Evolutionary conservation across 2,329 filamentous ascomycete genomes (phyloP).

Genomic region (Ophiosphaerella herpotricha): DNA sequence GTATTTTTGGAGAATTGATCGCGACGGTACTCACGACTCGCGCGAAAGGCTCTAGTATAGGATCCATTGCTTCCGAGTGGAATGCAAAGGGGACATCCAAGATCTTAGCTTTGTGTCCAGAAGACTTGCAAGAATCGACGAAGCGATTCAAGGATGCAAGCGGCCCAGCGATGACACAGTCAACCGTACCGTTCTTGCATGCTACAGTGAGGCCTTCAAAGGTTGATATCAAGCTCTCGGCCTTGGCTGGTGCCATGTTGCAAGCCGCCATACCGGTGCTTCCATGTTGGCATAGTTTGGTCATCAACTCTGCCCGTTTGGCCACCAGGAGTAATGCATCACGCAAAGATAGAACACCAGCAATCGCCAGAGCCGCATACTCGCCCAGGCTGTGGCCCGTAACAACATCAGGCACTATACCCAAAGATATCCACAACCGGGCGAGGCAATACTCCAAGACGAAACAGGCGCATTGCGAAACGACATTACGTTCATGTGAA

Average conservation of each 20-base stretch:
- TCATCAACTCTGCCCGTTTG: conserved; percentile 24
- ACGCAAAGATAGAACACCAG: conserved; percentile 40
- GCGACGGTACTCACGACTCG: too few relatives aligned
- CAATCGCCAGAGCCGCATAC: conserved; percentile 44
- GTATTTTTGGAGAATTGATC: too few relatives aligned
- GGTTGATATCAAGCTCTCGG: too few relatives aligned
- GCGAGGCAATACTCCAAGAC: conserved; percentile 9
- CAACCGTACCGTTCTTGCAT: too few relatives aligned
- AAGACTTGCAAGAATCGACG: not conserved
- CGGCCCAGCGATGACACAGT: too few relatives aligned
- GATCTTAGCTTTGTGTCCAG: not conserved
- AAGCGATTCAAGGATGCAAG: too few relatives aligned
- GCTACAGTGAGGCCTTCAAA: too few relatives aligned
- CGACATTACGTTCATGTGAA: too few relatives aligned
- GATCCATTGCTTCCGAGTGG: conserved; percentile 40
- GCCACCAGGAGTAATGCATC: conserved; percentile 46
- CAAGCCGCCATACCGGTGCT: too few relatives aligned
- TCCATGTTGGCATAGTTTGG: too few relatives aligned
- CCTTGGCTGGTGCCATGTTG: too few relatives aligned
- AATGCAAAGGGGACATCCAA: conserved; percentile 22
- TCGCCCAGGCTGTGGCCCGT: conserved; percentile 46
- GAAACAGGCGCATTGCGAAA: conserved; percentile 19
- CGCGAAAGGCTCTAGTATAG: conserved; percentile 42
- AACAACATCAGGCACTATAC: conserved; percentile 15
- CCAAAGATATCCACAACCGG: conserved; percentile 15